These are phyloP conservation scores for Ehretia macrophylla DNA, from an alignment of 257 asterid genomes.

Conservation along the genomic window DNA sequence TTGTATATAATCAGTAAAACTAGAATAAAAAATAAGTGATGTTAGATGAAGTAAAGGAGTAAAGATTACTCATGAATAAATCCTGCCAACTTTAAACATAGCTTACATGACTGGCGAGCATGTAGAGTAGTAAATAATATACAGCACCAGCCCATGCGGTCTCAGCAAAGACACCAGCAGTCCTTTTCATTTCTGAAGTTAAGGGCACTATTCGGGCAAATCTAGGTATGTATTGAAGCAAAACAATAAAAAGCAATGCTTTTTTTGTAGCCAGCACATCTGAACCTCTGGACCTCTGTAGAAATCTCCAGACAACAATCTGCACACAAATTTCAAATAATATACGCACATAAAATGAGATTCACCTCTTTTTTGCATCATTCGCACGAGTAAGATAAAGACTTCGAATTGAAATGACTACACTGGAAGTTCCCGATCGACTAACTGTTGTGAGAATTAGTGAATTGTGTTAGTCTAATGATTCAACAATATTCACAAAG, in stretches of 20 bases:
- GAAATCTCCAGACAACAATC: slow-evolving; percentile 94
- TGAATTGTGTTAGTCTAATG: too few relatives aligned
- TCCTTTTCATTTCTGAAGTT: slow-evolving; percentile 89
- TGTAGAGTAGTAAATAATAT: slow-evolving; percentile 79
- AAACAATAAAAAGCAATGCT: slow-evolving; percentile 71
- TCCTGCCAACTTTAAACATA: slow-evolving; percentile 12
- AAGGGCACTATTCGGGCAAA: slow-evolving; percentile 68
- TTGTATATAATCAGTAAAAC: too few relatives aligned
- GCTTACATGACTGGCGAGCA: slow-evolving; percentile 99
- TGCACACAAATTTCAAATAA: slow-evolving; percentile 32
- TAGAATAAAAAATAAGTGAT: too few relatives aligned
- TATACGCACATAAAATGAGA: too few relatives aligned
- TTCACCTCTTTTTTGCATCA: too few relatives aligned
- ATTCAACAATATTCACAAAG: too few relatives aligned
- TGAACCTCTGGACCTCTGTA: slow-evolving; percentile 81
- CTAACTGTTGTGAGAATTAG: too few relatives aligned
- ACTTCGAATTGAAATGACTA: too few relatives aligned
- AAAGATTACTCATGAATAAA: too few relatives aligned
- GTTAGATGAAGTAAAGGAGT: too few relatives aligned
- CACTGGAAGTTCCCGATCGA: too few relatives aligned
- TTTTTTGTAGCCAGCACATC: slow-evolving; percentile 84
- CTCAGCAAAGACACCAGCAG: slow-evolving; percentile 98
- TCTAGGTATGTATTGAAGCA: slow-evolving; percentile 88
- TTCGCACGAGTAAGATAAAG: too few relatives aligned
- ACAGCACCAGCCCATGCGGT: slow-evolving; percentile 99